These are phyloP conservation scores for Saturnispora hagleri DNA, from an alignment of 805 yeast genomes.

Conservation along the genomic window DNA sequence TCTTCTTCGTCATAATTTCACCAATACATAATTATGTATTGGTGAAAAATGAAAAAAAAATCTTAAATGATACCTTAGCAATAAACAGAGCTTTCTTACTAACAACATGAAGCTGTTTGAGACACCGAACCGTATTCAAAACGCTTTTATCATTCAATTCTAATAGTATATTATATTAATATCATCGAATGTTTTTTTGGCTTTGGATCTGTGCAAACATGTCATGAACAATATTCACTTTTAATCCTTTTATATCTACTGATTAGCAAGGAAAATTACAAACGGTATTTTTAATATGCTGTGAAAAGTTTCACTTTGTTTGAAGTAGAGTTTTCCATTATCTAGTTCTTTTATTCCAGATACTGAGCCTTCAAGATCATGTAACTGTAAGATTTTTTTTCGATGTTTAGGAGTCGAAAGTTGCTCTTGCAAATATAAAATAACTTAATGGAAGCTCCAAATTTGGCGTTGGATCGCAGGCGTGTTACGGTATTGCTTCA, in stretches of 20 bases:
- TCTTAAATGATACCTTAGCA: background rate
- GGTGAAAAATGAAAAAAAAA: background rate
- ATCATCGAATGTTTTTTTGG: background rate
- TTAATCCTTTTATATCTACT: background rate
- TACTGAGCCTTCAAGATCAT: background rate
- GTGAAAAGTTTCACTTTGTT: background rate
- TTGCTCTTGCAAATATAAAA: background rate
- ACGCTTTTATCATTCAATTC: background rate
- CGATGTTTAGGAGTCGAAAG: background rate
- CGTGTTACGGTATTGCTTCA: slow-evolving; percentile 28
- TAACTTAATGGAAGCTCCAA: background rate
- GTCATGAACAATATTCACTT: background rate
- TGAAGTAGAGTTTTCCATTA: background rate
- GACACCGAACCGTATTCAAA: too few relatives aligned
- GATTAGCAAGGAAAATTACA: background rate
- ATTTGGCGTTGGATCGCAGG: slow-evolving; percentile 22
- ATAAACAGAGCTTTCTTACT: background rate
- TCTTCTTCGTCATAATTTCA: background rate
- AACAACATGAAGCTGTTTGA: too few relatives aligned
- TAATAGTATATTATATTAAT: too few relatives aligned
- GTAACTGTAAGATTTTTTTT: background rate
- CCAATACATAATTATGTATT: background rate
- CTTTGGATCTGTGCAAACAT: background rate
- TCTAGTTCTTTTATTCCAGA: background rate
- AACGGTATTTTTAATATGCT: too few relatives aligned